phyloP scores from a whole-genome alignment of 2,329 filamentous ascomycete species.

The Ophioceras dolichostomum region DNA sequence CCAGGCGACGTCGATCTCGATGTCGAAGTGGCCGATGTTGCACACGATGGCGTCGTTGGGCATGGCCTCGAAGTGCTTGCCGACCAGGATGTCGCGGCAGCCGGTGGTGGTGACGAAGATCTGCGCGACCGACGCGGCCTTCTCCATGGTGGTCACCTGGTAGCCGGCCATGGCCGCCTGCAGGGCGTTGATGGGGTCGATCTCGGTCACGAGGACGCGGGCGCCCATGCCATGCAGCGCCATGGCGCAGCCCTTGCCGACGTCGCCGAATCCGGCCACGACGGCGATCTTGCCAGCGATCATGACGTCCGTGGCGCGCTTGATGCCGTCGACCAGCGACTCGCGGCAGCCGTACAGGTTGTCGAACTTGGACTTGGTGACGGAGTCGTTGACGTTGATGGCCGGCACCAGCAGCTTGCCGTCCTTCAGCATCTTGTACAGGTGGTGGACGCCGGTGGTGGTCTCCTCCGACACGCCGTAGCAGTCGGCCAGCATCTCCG shows the following conservation, averaged over 20 bases:
- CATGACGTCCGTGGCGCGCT: slow-evolving; percentile 99
- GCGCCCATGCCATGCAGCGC: slow-evolving; percentile 96
- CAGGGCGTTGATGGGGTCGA: slow-evolving; percentile 99
- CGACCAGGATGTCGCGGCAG: slow-evolving; percentile 94
- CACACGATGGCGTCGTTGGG: slow-evolving; percentile 96
- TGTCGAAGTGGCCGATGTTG: slow-evolving; percentile 99
- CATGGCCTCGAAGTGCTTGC: slow-evolving; percentile 90
- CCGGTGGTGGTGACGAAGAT: slow-evolving; percentile 99
- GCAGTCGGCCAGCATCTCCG: slow-evolving; percentile 96
- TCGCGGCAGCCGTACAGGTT: slow-evolving; percentile 99
- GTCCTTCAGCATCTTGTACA: slow-evolving; percentile 96
- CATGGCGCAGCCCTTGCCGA: slow-evolving; percentile 96
- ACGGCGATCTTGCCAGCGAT: slow-evolving; percentile 98
- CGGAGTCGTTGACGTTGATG: slow-evolving; percentile 99
- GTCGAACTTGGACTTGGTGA: slow-evolving; percentile 99
- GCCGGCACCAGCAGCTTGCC: slow-evolving; percentile 80
- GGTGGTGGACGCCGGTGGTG: slow-evolving; percentile 98
- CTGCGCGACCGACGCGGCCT: slow-evolving; percentile 78
- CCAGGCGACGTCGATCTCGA: slow-evolving; percentile 99
- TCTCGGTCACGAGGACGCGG: slow-evolving; percentile 89
- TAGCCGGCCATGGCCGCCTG: slow-evolving; percentile 96
- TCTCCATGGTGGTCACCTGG: slow-evolving; percentile 95
- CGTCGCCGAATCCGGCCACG: slow-evolving; percentile 96
- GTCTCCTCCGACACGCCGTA: slow-evolving; percentile 99
- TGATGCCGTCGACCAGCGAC: slow-evolving; percentile 98